Conservation (phyloP, 306 rosid species). For the Gleditsia sinensis region DNA sequence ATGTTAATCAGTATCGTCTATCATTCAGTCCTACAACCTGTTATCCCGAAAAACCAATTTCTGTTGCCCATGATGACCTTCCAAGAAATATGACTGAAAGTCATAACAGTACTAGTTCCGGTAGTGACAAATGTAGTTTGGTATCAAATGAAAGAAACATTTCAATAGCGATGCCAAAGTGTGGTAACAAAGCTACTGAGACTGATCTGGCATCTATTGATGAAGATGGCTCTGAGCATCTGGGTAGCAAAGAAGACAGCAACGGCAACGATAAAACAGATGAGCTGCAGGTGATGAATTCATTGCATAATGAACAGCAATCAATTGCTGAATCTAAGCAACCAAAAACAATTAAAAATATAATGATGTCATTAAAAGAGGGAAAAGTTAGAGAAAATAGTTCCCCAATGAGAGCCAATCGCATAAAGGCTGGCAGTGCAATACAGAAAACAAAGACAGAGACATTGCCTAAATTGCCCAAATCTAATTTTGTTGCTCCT, state of each 20-base stretch:
- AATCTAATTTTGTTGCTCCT: conserved; percentile 54
- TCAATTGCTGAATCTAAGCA: conserved; percentile 62
- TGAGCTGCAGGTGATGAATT: conserved; percentile 50
- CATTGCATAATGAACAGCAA: conserved; percentile 50
- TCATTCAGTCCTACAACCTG: conserved; percentile 57
- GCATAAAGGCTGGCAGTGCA: conserved; percentile 51
- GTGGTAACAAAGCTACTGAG: conserved; percentile 57
- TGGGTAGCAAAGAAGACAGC: conserved; percentile 54
- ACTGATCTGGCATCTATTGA: conserved; percentile 60
- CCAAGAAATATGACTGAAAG: conserved; percentile 85
- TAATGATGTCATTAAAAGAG: conserved; percentile 86
- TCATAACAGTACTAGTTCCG: conserved; percentile 81
- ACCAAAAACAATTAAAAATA: conserved; percentile 78
- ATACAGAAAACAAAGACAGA: conserved; percentile 56
- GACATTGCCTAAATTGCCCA: conserved; percentile 69
- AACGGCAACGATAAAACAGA: conserved; percentile 44
- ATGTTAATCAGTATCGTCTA: conserved; percentile 75
- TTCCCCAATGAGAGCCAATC: conserved; percentile 85
- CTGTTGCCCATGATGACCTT: conserved; percentile 44
- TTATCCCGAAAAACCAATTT: conserved; percentile 66
- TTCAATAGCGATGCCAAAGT: conserved; percentile 37
- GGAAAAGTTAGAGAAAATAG: conserved; percentile 75
- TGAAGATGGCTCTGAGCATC: conserved; percentile 62
- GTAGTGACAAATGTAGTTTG: conserved; percentile 83
- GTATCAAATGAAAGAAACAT: conserved; percentile 70